Evolutionary conservation across 2,329 filamentous ascomycete genomes (phyloP), one percentile per base, ranked within the genome.

Genomic region (Ceratocystis alfenasii): DNA sequence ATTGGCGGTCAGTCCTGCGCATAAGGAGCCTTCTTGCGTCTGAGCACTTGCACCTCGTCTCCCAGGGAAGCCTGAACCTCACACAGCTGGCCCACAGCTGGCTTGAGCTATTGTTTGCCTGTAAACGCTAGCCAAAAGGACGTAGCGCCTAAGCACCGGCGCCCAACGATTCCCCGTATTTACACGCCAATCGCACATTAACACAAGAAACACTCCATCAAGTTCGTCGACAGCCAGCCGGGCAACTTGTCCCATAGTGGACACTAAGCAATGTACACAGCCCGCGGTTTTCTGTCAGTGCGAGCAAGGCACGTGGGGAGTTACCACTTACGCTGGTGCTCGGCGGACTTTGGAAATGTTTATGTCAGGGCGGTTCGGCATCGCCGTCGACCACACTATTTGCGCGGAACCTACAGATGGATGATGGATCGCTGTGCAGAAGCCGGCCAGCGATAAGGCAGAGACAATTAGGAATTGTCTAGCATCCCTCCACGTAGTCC

Each of bases 391-490:
- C 44, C 1, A 91, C 84, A 60, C 91, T 81, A 72, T 90, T 91
- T 0, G 87, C 86, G 45, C 88, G 82, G 73, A 90, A 88, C 10
- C 36, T 12, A 36, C 36, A 41, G 36, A 12, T 33, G 30, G 7
- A 33, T 41, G 10, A 41, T 33, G 6, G 6, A 33, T 41, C 8
- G 36, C 36, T 41, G 3, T 41, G 36, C 36, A 41, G 36, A 41
- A 41, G 36, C 36, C 80, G 22, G 79, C 75, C n/a, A 92, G 80
- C 0, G 88, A 94, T 1, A 83, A 81, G 68, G 85, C 80, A 0
- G 86, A 89, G 4, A 87, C 80, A 28, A 96, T 74, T 15, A 96
- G 81, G 73, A 88, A 88, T 0, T 89, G 87, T 0, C 89, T 88
- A 69, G 83, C 83, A 74, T 94, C 89, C 48, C 85, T 83, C 74